Base-by-base conservation (phyloP, 331 rosid genomes). In the Quercus tomentella region DNA sequence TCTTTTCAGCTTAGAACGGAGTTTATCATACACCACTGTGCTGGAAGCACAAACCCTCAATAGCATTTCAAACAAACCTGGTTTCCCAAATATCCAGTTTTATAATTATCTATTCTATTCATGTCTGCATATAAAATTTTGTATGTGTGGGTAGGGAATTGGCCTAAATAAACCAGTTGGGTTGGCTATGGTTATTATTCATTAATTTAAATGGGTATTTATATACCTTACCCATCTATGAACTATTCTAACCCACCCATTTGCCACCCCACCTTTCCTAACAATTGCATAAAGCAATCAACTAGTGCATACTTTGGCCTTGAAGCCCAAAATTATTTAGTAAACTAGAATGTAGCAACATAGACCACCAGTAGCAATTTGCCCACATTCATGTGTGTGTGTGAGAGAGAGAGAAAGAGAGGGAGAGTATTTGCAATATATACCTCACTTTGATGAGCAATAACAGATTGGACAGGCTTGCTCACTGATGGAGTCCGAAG, bases 371-470 rank as follows among this genome's bases (percentile, higher is more conserved):
- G 7, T n/a, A 33, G 12, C 72, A 67, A 67, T 33, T 67, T 33
- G 7, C n/a, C 72, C 6, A 20, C 22, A 33, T 3, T 23, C 4
- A 0, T 33, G 26, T 7, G n/a, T 67, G 15, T 8, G 11, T 11
- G 41, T 6, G 41, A 0, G 62, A 4, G 25, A 16, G 52, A 33
- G 45, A 8, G 51, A 21, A 35, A 14, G 18, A 7, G 17, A 3
- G 26, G 12, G 11, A 1, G 25, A 74, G 55, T 72, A n/a, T 57
- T 74, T 55, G 37, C 35, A 80, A 67, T 33, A 77, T 76, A 33
- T 83, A 90, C 99, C 97, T 96, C 99, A 71, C 99, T 93, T 82
- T 85, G 89, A 88, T 96, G 99, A 82, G 99, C 99, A 75, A 91
- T 79, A 43, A 93, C 96, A 80, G 99, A 88, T 77, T 96, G 98